These are phyloP conservation scores for Amphirosellinia nigrospora DNA, from an alignment of 495 filamentous ascomycete genomes.

Conservation along the genomic window DNA sequence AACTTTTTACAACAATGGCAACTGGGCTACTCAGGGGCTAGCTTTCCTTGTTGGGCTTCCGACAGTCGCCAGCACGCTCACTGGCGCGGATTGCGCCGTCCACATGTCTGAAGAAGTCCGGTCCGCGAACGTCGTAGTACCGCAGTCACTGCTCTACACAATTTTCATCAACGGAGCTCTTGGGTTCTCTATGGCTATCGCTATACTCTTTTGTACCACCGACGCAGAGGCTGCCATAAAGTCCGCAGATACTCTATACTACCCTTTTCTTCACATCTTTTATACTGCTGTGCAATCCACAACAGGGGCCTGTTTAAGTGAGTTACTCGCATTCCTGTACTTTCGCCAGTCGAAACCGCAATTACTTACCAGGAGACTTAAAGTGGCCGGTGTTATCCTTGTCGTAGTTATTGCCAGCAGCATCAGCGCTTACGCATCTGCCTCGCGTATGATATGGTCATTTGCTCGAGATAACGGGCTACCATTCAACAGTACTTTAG, in stretches of 20 bases:
- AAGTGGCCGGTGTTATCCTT: constrained; percentile 43
- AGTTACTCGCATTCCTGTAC: too few species aligned
- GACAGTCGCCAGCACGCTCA: background rate
- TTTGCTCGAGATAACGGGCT: constrained; percentile 67
- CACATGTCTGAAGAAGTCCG: constrained; percentile 54
- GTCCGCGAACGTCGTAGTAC: constrained; percentile 48
- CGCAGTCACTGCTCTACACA: constrained; percentile 53
- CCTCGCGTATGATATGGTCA: constrained; percentile 61
- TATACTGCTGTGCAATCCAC: constrained; percentile 51
- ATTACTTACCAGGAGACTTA: too few species aligned
- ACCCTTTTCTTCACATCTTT: constrained; percentile 61
- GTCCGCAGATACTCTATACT: constrained; percentile 47
- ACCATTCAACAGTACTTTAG: constrained; percentile 60
- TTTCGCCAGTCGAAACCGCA: too few species aligned
- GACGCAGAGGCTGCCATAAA: constrained; percentile 41
- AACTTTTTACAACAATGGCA: constrained; percentile 50
- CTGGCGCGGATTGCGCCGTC: constrained; percentile 25
- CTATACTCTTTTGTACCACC: constrained; percentile 53
- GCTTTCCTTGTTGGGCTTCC: constrained; percentile 35
- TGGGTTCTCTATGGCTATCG: constrained; percentile 52
- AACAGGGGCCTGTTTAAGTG: constrained; percentile 38
- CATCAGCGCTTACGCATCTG: constrained; percentile 58
- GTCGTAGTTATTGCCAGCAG: constrained; percentile 51
- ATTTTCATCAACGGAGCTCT: constrained; percentile 46
- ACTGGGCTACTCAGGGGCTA: constrained; percentile 46